Base-by-base conservation (phyloP, 2,329 filamentous ascomycete genomes). In the Calonectria pseudoturangicola region DNA sequence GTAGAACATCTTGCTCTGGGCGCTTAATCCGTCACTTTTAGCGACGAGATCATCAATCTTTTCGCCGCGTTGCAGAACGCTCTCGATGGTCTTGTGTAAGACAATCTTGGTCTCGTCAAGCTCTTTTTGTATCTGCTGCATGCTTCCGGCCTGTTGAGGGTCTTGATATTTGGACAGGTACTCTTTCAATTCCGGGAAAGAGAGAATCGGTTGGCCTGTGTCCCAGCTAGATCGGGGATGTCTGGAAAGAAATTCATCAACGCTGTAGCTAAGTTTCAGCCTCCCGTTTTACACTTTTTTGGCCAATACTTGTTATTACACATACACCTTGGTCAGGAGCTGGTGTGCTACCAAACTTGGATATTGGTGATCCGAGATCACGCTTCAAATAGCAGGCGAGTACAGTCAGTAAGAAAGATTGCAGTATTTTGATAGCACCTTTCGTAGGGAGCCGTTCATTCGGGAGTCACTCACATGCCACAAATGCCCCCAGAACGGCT, bases 1-100 rank as follows among this genome's bases (percentile, higher is more conserved):
- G 85, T 98, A 98, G 84, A 99, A 99, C 93, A 97, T 96, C 90
- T 98, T 98, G 87, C 95, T 98, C 88, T 97, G 94, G 60, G 92
- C 91, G 85, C 94, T 98, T 81, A 99, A 85, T 12, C 93, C 95
- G 80, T 98, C 95, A 81, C 95, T 98, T 91, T 98, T 98, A 75
- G 93, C 93, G 50, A 98, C 96, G 79, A 99, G 86, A 79, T 94
- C 94, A 82, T 98, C 96, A 78, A 99, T 95, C 90, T 98, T 98
- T 91, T 98, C 96, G 47, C 96, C 97, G 73, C 97, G 91, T 88
- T 98, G 93, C 81, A 98, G 85, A 63, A 89, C 92, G 80, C 92
- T 94, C 87, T 98, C 94, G 80, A 98, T 98, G 50, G 96, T 98
- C 90, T 98, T 98, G 87, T 98, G 95, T 79, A 99, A 89, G 72